Conservation (phyloP, 495 filamentous ascomycete species). For the Trichoderma orchidacearum region DNA sequence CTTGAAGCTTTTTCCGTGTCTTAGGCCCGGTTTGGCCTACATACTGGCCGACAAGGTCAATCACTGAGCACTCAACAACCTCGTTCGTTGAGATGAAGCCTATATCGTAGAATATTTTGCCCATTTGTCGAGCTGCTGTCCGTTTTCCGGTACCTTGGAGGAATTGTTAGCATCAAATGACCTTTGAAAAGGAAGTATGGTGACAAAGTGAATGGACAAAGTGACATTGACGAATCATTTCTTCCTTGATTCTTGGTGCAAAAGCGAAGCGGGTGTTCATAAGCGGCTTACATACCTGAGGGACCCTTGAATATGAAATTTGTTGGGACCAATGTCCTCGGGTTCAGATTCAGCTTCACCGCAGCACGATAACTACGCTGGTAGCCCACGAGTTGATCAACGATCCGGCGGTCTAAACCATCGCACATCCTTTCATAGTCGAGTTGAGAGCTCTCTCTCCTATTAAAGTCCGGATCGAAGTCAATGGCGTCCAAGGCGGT, state of each 20-base stretch:
- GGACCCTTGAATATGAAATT: conserved; percentile 29
- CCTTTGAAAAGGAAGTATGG: too few species aligned
- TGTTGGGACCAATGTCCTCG: conserved; percentile 24
- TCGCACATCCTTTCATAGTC: conserved; percentile 41
- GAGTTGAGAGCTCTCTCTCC: conserved; percentile 28
- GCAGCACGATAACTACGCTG: conserved; percentile 39
- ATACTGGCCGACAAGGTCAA: conserved; percentile 47
- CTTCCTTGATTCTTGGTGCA: too few species aligned
- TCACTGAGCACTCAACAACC: conserved; percentile 46
- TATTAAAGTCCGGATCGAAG: conserved; percentile 54
- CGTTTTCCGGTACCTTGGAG: conserved; percentile 72
- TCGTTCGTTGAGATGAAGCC: conserved; percentile 40
- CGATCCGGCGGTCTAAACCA: conserved; percentile 46
- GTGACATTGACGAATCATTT: too few species aligned
- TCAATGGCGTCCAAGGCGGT: conserved; percentile 27
- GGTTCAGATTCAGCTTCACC: conserved; percentile 43
- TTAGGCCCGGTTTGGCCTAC: conserved; percentile 53
- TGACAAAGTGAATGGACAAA: too few species aligned
- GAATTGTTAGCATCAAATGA: too few species aligned
- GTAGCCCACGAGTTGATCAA: conserved; percentile 46
- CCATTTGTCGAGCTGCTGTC: conserved; percentile 55
- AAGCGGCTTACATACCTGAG: too few species aligned
- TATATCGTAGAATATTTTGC: conserved; percentile 60
- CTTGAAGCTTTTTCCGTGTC: conserved; percentile 40
- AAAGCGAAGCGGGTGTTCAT: too few species aligned